Evolutionary conservation across 2,329 filamentous ascomycete species (phyloP).

Genomic region (Fusarium sp.): DNA sequence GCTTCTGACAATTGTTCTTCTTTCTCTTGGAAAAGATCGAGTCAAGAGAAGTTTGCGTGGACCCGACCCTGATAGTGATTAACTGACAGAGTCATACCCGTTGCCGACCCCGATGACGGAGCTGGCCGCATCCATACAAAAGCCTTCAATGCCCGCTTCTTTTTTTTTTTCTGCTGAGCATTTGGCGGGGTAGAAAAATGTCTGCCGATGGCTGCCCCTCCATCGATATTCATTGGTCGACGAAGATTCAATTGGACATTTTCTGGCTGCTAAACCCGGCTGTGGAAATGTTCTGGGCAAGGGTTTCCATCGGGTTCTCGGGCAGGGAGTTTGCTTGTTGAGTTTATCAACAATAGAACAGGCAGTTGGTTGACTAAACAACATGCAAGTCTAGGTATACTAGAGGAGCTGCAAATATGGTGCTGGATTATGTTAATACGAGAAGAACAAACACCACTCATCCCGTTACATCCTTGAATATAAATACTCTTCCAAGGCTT

Average conservation of each 20-base stretch:
- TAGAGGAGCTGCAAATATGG: background rate
- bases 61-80: slow-evolving; percentile 18
- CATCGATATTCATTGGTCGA: slow-evolving; percentile 18
- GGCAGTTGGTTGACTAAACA: background rate
- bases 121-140: slow-evolving; percentile 12
- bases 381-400: background rate
- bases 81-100: slow-evolving; percentile 11
- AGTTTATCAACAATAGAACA: background rate
- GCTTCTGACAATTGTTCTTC: background rate
- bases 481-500: background rate
- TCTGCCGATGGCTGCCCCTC: slow-evolving; percentile 10
- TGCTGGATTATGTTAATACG: slow-evolving; percentile 20
- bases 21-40: slow-evolving; percentile 3
- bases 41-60: slow-evolving; percentile 12
- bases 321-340: background rate
- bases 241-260: background rate
- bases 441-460: slow-evolving; percentile 14
- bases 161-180: background rate
- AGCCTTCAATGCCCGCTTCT: background rate
- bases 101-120: slow-evolving; percentile 33
- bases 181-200: slow-evolving; percentile 32
- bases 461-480: background rate
- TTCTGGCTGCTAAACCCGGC: slow-evolving; percentile 18
- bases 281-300: slow-evolving; percentile 5
- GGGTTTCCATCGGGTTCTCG: slow-evolving; percentile 22